A percentile compares a stretch with the other conserved stretches of the same genome.
Evolutionary conservation across 139 green algal genomes (phyloP).

Genomic region (Pseudopediastrum boryanum): DNA sequence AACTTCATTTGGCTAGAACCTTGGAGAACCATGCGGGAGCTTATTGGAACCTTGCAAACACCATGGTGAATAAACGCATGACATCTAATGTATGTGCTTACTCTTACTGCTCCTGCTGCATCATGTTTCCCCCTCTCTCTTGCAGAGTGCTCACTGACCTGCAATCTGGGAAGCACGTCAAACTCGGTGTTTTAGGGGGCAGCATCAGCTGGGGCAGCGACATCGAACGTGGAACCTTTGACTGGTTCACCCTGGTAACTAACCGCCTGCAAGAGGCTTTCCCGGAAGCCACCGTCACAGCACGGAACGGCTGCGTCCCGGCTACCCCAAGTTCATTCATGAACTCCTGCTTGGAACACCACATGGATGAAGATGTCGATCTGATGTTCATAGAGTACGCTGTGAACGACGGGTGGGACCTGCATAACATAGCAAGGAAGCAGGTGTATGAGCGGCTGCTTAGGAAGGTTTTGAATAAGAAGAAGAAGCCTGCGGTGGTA

Average conservation of each 20-base stretch:
- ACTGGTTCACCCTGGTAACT: conserved; percentile 16
- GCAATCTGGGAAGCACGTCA: background rate
- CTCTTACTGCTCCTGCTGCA: background rate
- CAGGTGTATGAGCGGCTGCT: conserved; percentile 20
- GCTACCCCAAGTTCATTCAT: conserved; percentile 9
- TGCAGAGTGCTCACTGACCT: conserved; percentile 6
- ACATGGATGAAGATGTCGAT: conserved; percentile 23
- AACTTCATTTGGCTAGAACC: too few species aligned
- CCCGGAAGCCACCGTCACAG: background rate
- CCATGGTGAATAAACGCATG: background rate
- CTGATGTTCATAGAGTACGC: conserved; percentile 29
- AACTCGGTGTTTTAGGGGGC: conserved; percentile 3
- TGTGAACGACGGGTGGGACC: conserved; percentile 21
- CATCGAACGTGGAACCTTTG: background rate
- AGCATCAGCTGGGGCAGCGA: conserved; percentile 10
- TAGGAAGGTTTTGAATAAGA: conserved; percentile 20
- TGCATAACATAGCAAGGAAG: background rate
- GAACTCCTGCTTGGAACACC: conserved; percentile 25
- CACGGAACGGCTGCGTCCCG: conserved; percentile 16
- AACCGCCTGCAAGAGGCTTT: background rate
- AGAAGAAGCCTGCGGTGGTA: conserved; percentile 2
- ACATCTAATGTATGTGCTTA: background rate
- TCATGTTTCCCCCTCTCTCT: background rate
- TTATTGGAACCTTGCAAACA: too few species aligned
- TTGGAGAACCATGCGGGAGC: too few species aligned